Percentiles rank a stretch among this genome's conserved stretches.
Conservation (phyloP, 2,329 filamentous ascomycete genomes). For the Ascochyta fabae region DNA sequence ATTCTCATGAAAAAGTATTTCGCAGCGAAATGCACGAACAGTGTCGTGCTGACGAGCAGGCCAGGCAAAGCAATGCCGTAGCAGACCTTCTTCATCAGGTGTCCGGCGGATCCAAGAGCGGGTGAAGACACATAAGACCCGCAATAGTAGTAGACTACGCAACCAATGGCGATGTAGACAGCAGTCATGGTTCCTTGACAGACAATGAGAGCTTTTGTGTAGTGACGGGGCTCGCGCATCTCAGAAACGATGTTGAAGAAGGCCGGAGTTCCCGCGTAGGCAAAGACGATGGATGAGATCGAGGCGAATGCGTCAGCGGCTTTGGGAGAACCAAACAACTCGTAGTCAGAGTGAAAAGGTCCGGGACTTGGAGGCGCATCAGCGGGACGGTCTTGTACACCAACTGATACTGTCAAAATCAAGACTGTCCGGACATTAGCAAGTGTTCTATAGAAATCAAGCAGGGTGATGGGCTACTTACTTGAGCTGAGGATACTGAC, state of each 20-base stretch:
- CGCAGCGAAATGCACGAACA: slow-evolving; percentile 34
- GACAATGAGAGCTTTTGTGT: slow-evolving; percentile 60
- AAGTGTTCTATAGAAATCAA: neutral
- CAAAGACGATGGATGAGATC: slow-evolving; percentile 32
- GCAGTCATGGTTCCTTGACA: slow-evolving; percentile 67
- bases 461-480: slow-evolving; percentile 5
- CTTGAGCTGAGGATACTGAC: slow-evolving; percentile 30
- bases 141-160: slow-evolving; percentile 71
- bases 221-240: slow-evolving; percentile 66
- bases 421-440: slow-evolving; percentile 22
- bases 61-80: slow-evolving; percentile 70
- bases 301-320: slow-evolving; percentile 29
- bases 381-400: slow-evolving; percentile 33
- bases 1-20: slow-evolving; percentile 67
- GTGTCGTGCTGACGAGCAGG: slow-evolving; percentile 31
- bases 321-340: slow-evolving; percentile 24
- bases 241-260: slow-evolving; percentile 73
- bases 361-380: slow-evolving; percentile 28
- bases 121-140: slow-evolving; percentile 68
- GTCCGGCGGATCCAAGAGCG: slow-evolving; percentile 67
- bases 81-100: slow-evolving; percentile 66
- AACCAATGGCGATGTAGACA: slow-evolving; percentile 70
- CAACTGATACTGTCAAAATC: slow-evolving; percentile 34
- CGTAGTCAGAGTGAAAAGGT: slow-evolving; percentile 30
- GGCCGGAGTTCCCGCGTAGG: slow-evolving; percentile 64